These are phyloP conservation scores for Coemansia sp. DNA, from an alignment of 371 early-diverging fungal species.

Conservation along the genomic window DNA sequence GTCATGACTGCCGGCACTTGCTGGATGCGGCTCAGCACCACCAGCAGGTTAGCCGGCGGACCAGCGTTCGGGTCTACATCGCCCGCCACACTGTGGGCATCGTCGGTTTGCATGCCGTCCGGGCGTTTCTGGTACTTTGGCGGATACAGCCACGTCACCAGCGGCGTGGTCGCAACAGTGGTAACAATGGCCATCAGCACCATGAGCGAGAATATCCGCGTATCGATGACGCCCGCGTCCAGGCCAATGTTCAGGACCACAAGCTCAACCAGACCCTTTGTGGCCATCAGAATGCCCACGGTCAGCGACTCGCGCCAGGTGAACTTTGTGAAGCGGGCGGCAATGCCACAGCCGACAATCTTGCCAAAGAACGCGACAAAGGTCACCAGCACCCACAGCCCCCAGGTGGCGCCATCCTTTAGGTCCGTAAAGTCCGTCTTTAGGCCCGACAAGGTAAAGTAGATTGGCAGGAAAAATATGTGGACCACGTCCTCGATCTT, in stretches of 20 bases:
- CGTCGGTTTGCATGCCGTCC: conserved; percentile 14
- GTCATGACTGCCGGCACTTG: conserved; percentile 74
- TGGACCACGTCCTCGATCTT: conserved; percentile 89
- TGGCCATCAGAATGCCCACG: conserved; percentile 92
- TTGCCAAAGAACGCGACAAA: conserved; percentile 83
- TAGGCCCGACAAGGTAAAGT: conserved; percentile 90
- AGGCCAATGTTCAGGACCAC: conserved; percentile 92
- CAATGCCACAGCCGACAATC: conserved; percentile 76
- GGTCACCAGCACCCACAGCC: conserved; percentile 73
- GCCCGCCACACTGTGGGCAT: conserved; percentile 5
- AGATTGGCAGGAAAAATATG: conserved; percentile 85
- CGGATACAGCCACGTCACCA: conserved; percentile 62
- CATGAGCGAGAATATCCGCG: conserved; percentile 83
- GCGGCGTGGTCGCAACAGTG: conserved; percentile 75
- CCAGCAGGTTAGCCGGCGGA: conserved; percentile 51
- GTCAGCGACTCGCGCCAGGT: conserved; percentile 81
- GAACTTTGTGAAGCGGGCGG: conserved; percentile 70
- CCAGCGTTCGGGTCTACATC: conserved; percentile 27
- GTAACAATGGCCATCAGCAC: conserved; percentile 86
- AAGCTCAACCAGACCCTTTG: conserved; percentile 93
- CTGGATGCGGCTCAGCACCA: conserved; percentile 66
- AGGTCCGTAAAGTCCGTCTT: conserved; percentile 81
- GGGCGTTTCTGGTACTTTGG: conserved; percentile 37
- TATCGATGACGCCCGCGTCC: conserved; percentile 79
- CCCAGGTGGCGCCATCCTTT: conserved; percentile 73